Evolutionary conservation across 2,329 filamentous ascomycete genomes (phyloP).

Genomic region (Clonostachys rosea): DNA sequence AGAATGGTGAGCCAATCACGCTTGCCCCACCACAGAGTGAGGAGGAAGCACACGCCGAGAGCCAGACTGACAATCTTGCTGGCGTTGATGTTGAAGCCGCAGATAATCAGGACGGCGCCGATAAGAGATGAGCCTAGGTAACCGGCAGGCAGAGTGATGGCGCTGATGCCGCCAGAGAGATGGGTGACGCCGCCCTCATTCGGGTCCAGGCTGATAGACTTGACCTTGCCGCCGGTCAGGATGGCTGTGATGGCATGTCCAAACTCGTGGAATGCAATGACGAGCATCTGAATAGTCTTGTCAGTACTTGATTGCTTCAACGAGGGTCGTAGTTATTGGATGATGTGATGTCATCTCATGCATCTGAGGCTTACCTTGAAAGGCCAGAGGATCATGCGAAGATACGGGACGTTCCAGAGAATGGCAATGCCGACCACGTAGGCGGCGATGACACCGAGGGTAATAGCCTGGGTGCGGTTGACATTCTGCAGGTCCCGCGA

Average conservation of each 20-base stretch:
- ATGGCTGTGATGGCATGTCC: constrained; percentile 70
- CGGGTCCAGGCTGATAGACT: constrained; percentile 72
- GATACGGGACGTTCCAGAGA: constrained; percentile 74
- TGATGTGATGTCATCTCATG: background rate
- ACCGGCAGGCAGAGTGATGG: constrained; percentile 70
- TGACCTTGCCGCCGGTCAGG: constrained; percentile 68
- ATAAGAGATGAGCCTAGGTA: constrained; percentile 76
- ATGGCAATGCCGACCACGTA: constrained; percentile 73
- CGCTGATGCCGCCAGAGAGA: constrained; percentile 67
- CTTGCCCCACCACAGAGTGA: constrained; percentile 80
- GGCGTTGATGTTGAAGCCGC: constrained; percentile 76
- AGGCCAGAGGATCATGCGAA: constrained; percentile 72
- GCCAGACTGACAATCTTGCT: constrained; percentile 75
- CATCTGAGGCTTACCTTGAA: constrained; percentile 57
- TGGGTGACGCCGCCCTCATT: constrained; percentile 75
- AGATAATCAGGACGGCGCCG: constrained; percentile 72
- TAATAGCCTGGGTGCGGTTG: constrained; percentile 65
- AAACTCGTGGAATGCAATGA: constrained; percentile 80
- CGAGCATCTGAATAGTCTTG: constrained; percentile 58
- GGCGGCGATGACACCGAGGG: constrained; percentile 64
- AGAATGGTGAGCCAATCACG: constrained; percentile 73
- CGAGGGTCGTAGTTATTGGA: background rate
- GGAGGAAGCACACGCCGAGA: constrained; percentile 67
- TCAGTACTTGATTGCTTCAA: constrained; percentile 1
- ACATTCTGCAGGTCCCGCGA: constrained; percentile 51